Evolutionary conservation across 352 stramenopile species (phyloP).

Genomic region (Globisporangium mamillatum): DNA sequence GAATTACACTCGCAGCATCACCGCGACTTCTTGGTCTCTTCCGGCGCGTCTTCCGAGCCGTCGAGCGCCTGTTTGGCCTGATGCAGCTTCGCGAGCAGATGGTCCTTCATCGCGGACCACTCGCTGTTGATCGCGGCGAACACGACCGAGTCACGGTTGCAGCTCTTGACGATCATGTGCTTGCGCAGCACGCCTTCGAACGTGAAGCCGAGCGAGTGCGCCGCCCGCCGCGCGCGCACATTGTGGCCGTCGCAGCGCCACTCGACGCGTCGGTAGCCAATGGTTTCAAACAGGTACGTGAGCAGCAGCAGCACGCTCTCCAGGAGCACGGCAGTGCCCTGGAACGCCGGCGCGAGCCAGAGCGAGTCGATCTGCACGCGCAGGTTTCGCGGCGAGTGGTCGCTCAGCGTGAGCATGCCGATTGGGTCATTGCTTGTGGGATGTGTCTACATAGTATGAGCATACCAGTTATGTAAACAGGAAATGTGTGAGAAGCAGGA

Average conservation of each 20-base stretch:
- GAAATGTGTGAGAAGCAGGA: not conserved
- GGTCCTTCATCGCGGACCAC: conserved; percentile 66
- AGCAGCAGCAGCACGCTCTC: conserved; percentile 76
- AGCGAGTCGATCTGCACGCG: conserved; percentile 75
- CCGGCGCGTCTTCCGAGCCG: conserved; percentile 5
- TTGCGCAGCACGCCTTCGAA: conserved; percentile 89
- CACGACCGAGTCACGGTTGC: conserved; percentile 83
- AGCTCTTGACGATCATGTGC: conserved; percentile 80
- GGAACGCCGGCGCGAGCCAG: conserved; percentile 82
- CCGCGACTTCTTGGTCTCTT: conserved; percentile 35
- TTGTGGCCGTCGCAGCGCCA: conserved; percentile 87
- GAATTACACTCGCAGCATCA: conserved; percentile 15
- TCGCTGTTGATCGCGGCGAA: conserved; percentile 89
- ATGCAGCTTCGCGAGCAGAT: conserved; percentile 49
- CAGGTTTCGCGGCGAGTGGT: conserved; percentile 76
- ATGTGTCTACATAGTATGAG: conserved; percentile 34
- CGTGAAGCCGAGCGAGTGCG: conserved; percentile 77
- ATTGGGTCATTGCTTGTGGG: conserved; percentile 43
- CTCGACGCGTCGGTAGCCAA: conserved; percentile 83
- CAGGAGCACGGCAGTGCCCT: conserved; percentile 40
- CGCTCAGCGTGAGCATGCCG: conserved; percentile 74
- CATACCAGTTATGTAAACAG: not conserved
- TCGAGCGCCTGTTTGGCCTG: conserved; percentile 11
- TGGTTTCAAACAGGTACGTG: conserved; percentile 53
- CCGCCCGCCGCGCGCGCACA: conserved; percentile 71